phyloP scores from a whole-genome alignment of 2,329 filamentous ascomycete species.

The Penicillium concentricum region DNA sequence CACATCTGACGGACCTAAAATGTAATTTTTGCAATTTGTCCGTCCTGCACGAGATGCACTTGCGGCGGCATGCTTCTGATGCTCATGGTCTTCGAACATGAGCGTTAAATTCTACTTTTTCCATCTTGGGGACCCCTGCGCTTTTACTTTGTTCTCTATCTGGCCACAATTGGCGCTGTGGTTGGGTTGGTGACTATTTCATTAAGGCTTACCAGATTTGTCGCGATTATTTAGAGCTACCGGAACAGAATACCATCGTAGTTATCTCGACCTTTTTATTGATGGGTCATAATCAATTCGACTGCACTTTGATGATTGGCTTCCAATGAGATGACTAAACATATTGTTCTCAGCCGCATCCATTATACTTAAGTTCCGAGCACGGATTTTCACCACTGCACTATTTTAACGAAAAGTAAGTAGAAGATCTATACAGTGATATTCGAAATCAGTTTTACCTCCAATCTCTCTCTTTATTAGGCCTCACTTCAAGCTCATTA shows the following conservation, averaged over 20 bases:
- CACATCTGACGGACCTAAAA: not conserved
- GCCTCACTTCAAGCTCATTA: too few relatives aligned
- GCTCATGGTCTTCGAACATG: slow-evolving; percentile 18
- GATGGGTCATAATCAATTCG: slow-evolving; percentile 1
- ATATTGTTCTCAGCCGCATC: too few relatives aligned
- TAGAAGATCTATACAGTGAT: too few relatives aligned
- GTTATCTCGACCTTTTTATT: slow-evolving; percentile 6
- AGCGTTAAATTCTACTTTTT: slow-evolving; percentile 9
- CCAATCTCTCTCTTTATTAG: too few relatives aligned
- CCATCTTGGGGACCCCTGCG: not conserved
- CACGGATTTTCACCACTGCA: too few relatives aligned
- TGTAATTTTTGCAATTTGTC: not conserved
- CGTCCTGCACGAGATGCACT: not conserved
- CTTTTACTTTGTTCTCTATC: not conserved
- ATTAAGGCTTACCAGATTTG: slow-evolving; percentile 2
- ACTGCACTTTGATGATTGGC: not conserved
- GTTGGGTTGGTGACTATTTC: slow-evolving; percentile 7
- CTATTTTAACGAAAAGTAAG: too few relatives aligned
- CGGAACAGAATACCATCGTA: not conserved
- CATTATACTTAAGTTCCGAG: too few relatives aligned
- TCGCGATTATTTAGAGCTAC: slow-evolving; percentile 9
- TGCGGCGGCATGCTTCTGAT: not conserved
- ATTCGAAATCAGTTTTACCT: too few relatives aligned
- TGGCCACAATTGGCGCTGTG: not conserved
- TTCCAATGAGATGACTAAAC: too few relatives aligned